Evolutionary conservation across 305 asterid genomes (phyloP), one percentile per base, ranked within the genome.

Genomic region (Withania somnifera): DNA sequence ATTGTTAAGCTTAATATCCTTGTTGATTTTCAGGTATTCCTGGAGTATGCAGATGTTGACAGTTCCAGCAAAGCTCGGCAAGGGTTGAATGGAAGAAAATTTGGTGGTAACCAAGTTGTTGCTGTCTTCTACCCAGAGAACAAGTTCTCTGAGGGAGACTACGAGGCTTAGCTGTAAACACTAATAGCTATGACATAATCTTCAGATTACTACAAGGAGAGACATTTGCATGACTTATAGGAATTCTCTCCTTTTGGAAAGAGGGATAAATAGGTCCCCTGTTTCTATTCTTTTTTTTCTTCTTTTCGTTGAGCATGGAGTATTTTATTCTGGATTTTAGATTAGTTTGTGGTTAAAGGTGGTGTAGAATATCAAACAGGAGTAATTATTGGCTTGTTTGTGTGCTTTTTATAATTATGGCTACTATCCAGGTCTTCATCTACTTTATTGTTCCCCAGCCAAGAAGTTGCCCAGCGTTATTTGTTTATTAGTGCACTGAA

Each of bases 101-200:
- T 96, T 58, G 99, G 98, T 22, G 98, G 97, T 30, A 96, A 92
- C 81, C 90, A 89, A 88, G 99, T 96, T n/a, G 84, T 90, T 80
- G 99, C 97, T 3, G 92, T 91, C 28, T 96, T 90, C 87, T 96
- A 94, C 82, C 93, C 97, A 0, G 98, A 96, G 90, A 81, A 92
- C 84, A 96, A 87, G 92, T 96, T 94, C 78, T 86, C 89, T 0
- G 90, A 93, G 81, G 98, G 93, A 45, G 98, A 94, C 76, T 96
- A 94, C 81, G 85, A 90, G 77, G 99, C 93, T 78, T 92, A 84
- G 86, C 81, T 26, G 28, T 52, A 17, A 47, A 10, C 45, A 50
- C 45, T 26, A 11, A 50, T 8, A 28, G 40, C 14, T 26, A 9
- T 26, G 61, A 26, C 22, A 24, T 75, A 75, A 30, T 30, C 34